These are phyloP conservation scores for Chrysoporthe austroafricana DNA, from an alignment of 2,329 filamentous ascomycete genomes.

Conservation along the genomic window DNA sequence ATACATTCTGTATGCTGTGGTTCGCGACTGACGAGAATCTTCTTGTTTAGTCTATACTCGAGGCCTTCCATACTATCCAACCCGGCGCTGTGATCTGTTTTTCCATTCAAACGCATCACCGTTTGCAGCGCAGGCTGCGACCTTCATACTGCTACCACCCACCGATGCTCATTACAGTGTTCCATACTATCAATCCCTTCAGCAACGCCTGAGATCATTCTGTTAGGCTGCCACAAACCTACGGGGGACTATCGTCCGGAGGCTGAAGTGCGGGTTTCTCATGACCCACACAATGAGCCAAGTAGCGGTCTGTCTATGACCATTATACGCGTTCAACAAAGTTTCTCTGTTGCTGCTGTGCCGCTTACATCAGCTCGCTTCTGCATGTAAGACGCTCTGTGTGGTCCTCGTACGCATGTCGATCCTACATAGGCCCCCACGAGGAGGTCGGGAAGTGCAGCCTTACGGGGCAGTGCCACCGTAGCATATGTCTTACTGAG, in stretches of 20 bases:
- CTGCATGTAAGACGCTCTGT: slow-evolving; percentile 23
- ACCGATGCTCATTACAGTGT: too few relatives aligned
- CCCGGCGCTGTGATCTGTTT: neutral
- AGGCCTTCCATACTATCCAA: neutral
- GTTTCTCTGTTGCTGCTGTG: neutral
- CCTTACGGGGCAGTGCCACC: slow-evolving; percentile 19
- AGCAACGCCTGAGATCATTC: too few relatives aligned
- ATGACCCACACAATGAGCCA: neutral
- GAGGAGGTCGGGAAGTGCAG: neutral
- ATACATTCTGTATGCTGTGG: too few relatives aligned
- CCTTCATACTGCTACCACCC: neutral
- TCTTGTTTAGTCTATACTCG: neutral
- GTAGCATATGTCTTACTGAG: neutral
- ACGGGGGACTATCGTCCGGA: neutral
- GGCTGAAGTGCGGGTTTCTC: neutral
- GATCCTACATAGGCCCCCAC: slow-evolving; percentile 1
- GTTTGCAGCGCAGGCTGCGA: neutral
- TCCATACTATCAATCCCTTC: too few relatives aligned
- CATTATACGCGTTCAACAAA: neutral
- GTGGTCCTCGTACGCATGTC: slow-evolving; percentile 12
- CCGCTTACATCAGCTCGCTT: slow-evolving; percentile 27
- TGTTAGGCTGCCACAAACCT: too few relatives aligned
- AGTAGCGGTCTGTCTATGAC: slow-evolving; percentile 26
- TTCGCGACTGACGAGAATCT: neutral
- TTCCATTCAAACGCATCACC: neutral